A percentile compares a stretch with the other conserved stretches of the same genome.
These are phyloP conservation scores for Colletotrichum aenigma DNA, from an alignment of 2,329 filamentous ascomycete species.

Conservation along the genomic window DNA sequence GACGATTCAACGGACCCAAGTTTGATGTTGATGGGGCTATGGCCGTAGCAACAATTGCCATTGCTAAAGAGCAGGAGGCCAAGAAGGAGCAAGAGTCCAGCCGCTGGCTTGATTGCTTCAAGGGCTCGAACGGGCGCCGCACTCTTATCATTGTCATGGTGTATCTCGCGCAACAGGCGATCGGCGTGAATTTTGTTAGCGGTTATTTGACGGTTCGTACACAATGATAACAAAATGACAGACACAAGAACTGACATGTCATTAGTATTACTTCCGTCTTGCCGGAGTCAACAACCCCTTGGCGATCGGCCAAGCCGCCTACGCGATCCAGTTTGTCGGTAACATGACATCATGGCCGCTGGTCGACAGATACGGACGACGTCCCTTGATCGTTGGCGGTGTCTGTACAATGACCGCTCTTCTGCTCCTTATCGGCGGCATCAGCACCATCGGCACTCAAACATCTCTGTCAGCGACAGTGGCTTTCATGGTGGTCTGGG, in stretches of 20 bases:
- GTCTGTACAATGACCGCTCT: constrained; percentile 29
- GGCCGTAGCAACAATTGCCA: constrained; percentile 24
- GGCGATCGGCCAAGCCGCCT: constrained; percentile 30
- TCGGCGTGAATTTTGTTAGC: constrained; percentile 32
- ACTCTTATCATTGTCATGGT: constrained; percentile 34
- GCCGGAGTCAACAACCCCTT: constrained; percentile 31
- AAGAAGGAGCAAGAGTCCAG: constrained; percentile 23
- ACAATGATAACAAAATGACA: neutral
- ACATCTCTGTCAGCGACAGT: constrained; percentile 27
- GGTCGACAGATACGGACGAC: constrained; percentile 32
- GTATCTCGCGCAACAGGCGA: constrained; percentile 32
- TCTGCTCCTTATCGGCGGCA: constrained; percentile 32
- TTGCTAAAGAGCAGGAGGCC: constrained; percentile 25
- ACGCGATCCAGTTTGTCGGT: constrained; percentile 31
- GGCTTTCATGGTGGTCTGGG: constrained; percentile 31
- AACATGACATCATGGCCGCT: constrained; percentile 34
- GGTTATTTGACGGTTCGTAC: constrained; percentile 27
- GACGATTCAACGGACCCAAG: constrained; percentile 27
- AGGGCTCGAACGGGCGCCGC: constrained; percentile 28
- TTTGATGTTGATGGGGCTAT: constrained; percentile 28
- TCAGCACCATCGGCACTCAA: constrained; percentile 29
- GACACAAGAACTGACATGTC: neutral
- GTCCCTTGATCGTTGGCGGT: constrained; percentile 31
- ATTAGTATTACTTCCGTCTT: constrained; percentile 29
- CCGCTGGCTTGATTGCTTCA: constrained; percentile 31